Evolutionary conservation across 352 stramenopile species (phyloP), one percentile per base, ranked within the genome.

Genomic region (Phytophthora ohioensis): DNA sequence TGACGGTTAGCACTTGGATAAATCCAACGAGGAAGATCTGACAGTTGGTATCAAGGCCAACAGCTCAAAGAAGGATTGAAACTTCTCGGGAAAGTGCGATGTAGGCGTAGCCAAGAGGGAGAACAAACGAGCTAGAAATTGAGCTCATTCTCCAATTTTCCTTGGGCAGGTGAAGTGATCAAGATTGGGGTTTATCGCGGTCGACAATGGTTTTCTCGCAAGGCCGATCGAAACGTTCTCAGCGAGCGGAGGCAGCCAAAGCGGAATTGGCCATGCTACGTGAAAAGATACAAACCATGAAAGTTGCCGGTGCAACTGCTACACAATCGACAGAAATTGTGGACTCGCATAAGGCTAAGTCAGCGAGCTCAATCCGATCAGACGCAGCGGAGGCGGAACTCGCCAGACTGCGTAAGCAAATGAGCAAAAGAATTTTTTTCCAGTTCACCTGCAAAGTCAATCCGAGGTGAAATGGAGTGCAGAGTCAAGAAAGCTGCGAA

Each of bases 391-490:
- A 70, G 30, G 54, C 63, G 3, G 46, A 70, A 21, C 27, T 70
- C 21, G 27, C 54, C 15, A 65, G 13, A 15, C 30, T 65, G 17
- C 46, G 55, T 0, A 9, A 45, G 42, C 35, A 57, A 43, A 41
- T 57, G 52, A 17, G 15, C 30, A 52, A 49, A 34, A 64, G 53
- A 4, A 69, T 53, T 10, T 53, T 45, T 11, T 30, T 64, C 10
- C 64, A 69, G 27, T 64, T 64, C 10, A 64, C 42, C 12, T 64
- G 54, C 30, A 53, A 57, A 51, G 41, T 69, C 34, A n/a, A 67
- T 73, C 36, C 65, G 64, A 10, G 51, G 15, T 9, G 64, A 59
- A 39, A 82, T 84, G 64, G 57, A 75, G 13, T 7, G 27, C 36
- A 59, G 27, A 10, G 41, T 48, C 41, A 38, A 61, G 15, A 49